Evolutionary conservation across 371 early-diverging fungal species (phyloP), one percentile per base, ranked within the genome.

Genomic region (Capillidium rhysosporum): DNA sequence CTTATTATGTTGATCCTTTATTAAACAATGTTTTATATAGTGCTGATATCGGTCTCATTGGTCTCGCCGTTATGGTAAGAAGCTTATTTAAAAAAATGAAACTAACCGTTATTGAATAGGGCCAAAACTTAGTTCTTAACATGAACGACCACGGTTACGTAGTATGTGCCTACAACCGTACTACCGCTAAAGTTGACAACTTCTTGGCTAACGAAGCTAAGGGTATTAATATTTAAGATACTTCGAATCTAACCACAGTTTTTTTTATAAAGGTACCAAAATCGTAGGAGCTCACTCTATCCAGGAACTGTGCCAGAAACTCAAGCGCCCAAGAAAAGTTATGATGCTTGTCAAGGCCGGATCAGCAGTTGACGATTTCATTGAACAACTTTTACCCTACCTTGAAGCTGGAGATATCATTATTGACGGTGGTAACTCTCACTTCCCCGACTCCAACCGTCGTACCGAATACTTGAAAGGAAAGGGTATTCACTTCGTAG

Each of bases 351-450:
- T 98, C 69, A 94, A 97, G 79, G 97, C 98, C 49, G 99, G 98
- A 49, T 52, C 63, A 12, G 84, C 98, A 53, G 95, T 98, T 53
- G 99, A 99, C 67, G 80, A 82, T 64, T 91, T 98, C 64, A 89
- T 98, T 58, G 82, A 77, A 24, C 82, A 83, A 64, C 71, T 96
- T 59, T 61, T 86, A 41, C 89, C 89, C 34, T 72, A 72, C 72
- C 70, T 98, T 46, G 84, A 86, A 62, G 56, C 73, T 58, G 92
- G 93, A 29, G 99, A 98, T 68, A 86, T 96, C 65, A 87, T 98
- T 61, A 92, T 99, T 60, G 98, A 99, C 69, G 94, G 97, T 63
- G 98, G 98, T 58, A 99, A 98, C 81, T 96, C 96, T 31, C 92
- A 95, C 76, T 98, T 81, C 78, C 89, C 92, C 53, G 98, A 98